Evolutionary conservation across 306 rosid species (phyloP).

Genomic region (Oemleria cerasiformis): DNA sequence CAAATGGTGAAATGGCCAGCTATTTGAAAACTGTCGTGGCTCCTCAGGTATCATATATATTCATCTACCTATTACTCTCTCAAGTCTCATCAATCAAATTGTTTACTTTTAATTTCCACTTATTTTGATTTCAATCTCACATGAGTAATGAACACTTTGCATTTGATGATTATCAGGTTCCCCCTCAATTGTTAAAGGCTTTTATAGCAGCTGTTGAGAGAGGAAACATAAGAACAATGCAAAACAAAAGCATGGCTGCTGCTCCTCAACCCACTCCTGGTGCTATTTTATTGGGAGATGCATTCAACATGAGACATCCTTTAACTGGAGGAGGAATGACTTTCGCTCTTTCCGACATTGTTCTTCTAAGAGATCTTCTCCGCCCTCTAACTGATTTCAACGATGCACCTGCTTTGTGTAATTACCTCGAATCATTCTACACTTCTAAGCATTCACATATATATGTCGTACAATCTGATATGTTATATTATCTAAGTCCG

Average conservation of each 20-base stretch:
- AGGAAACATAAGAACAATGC: conserved; percentile 73
- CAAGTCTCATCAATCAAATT: too few relatives aligned
- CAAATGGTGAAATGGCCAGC: conserved; percentile 67
- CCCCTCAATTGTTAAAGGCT: conserved; percentile 44
- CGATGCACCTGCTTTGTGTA: conserved; percentile 51
- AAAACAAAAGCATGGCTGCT: conserved; percentile 78
- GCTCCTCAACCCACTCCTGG: conserved; percentile 60
- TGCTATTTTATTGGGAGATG: conserved; percentile 75
- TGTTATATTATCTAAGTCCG: neutral
- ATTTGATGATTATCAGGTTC: conserved; percentile 37
- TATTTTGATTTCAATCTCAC: neutral
- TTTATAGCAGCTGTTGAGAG: conserved; percentile 62
- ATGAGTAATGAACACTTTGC: neutral
- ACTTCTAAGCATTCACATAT: conserved; percentile 27
- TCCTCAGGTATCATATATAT: conserved; percentile 55
- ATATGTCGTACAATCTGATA: neutral
- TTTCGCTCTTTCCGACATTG: conserved; percentile 74
- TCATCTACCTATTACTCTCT: neutral
- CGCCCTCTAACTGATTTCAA: conserved; percentile 52
- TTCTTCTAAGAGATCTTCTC: conserved; percentile 60
- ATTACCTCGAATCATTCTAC: conserved; percentile 81
- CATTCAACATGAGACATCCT: conserved; percentile 91
- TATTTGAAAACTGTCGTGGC: conserved; percentile 62
- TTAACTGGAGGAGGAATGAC: conserved; percentile 95
- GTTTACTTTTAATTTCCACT: neutral